Conservation (phyloP, 2,329 filamentous ascomycete species). For the Dissoconium aciculare region DNA sequence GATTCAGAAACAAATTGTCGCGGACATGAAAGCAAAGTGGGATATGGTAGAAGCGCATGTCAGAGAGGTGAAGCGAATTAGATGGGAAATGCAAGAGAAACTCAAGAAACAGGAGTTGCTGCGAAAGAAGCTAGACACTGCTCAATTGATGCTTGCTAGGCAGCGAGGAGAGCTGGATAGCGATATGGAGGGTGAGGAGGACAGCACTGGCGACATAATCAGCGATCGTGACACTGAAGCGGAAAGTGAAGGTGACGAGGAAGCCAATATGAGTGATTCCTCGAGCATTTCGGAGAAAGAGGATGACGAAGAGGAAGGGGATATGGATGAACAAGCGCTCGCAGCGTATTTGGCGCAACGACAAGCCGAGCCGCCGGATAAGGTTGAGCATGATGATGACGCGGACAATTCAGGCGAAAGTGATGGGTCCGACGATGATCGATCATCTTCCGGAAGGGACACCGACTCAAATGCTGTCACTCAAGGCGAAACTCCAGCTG, state of each 20-base stretch:
- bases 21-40: slow-evolving; percentile 48
- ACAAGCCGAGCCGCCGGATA: slow-evolving; percentile 18
- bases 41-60: slow-evolving; percentile 44
- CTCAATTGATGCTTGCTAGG: slow-evolving; percentile 19
- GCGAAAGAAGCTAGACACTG: slow-evolving; percentile 34
- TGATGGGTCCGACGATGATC: slow-evolving; percentile 5
- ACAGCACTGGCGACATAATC: slow-evolving; percentile 11
- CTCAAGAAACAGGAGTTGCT: slow-evolving; percentile 60
- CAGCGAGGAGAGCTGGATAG: slow-evolving; percentile 20
- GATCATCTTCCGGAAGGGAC: not conserved
- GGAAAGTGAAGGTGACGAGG: slow-evolving; percentile 14
- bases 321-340: slow-evolving; percentile 39
- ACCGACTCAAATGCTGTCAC: too few species aligned
- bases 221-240: slow-evolving; percentile 27
- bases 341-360: slow-evolving; percentile 18
- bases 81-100: slow-evolving; percentile 48
- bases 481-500: too few species aligned
- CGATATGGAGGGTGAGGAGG: slow-evolving; percentile 18
- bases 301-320: slow-evolving; percentile 31
- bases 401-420: slow-evolving; percentile 13
- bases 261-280: slow-evolving; percentile 16
- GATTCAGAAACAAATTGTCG: slow-evolving; percentile 57
- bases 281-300: slow-evolving; percentile 33
- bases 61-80: slow-evolving; percentile 39
- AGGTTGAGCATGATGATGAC: slow-evolving; percentile 20